Evolutionary conservation across 495 filamentous ascomycete genomes (phyloP).

Genomic region (Neurospora sp.): DNA sequence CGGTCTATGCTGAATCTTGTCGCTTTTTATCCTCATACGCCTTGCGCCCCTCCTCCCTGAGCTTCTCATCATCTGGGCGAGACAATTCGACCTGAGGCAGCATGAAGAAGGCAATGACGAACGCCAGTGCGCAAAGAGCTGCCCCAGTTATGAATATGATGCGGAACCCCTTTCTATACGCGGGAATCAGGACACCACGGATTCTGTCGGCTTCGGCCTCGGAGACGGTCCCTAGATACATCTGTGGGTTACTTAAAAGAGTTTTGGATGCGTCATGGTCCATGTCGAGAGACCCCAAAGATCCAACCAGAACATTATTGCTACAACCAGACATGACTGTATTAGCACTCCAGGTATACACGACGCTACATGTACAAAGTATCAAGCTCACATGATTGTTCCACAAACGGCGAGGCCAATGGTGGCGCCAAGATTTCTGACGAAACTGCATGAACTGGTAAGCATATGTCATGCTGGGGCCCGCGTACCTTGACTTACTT

Average conservation of each 20-base stretch:
- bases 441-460: slow-evolving; percentile 27
- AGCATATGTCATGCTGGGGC: neutral
- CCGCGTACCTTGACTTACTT: slow-evolving; percentile 27
- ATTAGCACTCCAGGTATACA: neutral
- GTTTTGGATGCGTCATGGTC: slow-evolving; percentile 16
- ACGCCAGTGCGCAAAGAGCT: slow-evolving; percentile 34
- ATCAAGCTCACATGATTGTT: slow-evolving; percentile 34
- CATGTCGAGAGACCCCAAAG: slow-evolving; percentile 22
- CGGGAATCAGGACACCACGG: slow-evolving; percentile 31
- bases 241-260: slow-evolving; percentile 17
- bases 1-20: neutral
- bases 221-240: slow-evolving; percentile 22
- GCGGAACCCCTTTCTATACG: slow-evolving; percentile 38
- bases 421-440: slow-evolving; percentile 42
- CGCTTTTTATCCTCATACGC: slow-evolving; percentile 6
- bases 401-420: slow-evolving; percentile 43
- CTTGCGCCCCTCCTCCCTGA: slow-evolving; percentile 35
- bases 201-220: slow-evolving; percentile 24
- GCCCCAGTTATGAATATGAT: slow-evolving; percentile 42
- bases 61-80: slow-evolving; percentile 33
- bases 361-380: neutral
- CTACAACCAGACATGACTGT: slow-evolving; percentile 11
- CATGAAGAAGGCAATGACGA: slow-evolving; percentile 31
- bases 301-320: slow-evolving; percentile 34
- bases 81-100: slow-evolving; percentile 39